These are phyloP conservation scores for Cladosporium halotolerans DNA, from an alignment of 2,329 filamentous ascomycete genomes.

Conservation along the genomic window DNA sequence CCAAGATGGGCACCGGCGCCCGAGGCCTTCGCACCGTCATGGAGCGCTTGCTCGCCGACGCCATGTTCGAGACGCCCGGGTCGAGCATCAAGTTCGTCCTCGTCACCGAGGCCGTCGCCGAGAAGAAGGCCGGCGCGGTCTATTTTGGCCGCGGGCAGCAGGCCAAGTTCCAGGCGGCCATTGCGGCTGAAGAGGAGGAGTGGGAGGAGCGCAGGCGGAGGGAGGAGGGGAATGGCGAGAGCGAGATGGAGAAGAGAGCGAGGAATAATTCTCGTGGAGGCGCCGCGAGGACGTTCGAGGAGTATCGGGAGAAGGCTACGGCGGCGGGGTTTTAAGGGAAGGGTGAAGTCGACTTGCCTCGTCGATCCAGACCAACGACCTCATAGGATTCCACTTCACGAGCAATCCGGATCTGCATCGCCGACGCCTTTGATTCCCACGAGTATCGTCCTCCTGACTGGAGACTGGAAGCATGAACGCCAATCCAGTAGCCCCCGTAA, in stretches of 20 bases:
- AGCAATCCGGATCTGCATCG: too few species aligned
- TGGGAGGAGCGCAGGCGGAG: constrained; percentile 37
- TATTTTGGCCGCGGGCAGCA: constrained; percentile 41
- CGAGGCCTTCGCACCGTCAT: constrained; percentile 43
- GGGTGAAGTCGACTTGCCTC: not conserved
- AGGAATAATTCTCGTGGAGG: constrained; percentile 25
- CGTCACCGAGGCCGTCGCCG: constrained; percentile 40
- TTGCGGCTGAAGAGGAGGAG: constrained; percentile 40
- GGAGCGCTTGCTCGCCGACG: constrained; percentile 40
- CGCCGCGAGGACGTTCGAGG: constrained; percentile 37
- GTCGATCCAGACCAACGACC: too few species aligned
- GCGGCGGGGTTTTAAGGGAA: constrained; percentile 27
- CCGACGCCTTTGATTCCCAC: too few species aligned
- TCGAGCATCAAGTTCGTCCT: constrained; percentile 41
- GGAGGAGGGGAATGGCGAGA: constrained; percentile 24
- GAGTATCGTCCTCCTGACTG: too few species aligned
- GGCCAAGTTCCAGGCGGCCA: constrained; percentile 32
- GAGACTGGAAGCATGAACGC: too few species aligned
- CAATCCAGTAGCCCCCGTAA: too few species aligned
- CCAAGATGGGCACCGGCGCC: constrained; percentile 65
- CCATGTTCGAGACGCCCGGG: constrained; percentile 45
- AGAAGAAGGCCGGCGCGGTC: constrained; percentile 35
- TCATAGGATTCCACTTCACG: too few species aligned
- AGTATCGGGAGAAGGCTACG: constrained; percentile 39
- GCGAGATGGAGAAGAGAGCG: constrained; percentile 21